A percentile compares a stretch with the other conserved stretches of the same genome.
Evolutionary conservation across 2,329 filamentous ascomycete genomes (phyloP).

Genomic region (Bipolaris gigantea): DNA sequence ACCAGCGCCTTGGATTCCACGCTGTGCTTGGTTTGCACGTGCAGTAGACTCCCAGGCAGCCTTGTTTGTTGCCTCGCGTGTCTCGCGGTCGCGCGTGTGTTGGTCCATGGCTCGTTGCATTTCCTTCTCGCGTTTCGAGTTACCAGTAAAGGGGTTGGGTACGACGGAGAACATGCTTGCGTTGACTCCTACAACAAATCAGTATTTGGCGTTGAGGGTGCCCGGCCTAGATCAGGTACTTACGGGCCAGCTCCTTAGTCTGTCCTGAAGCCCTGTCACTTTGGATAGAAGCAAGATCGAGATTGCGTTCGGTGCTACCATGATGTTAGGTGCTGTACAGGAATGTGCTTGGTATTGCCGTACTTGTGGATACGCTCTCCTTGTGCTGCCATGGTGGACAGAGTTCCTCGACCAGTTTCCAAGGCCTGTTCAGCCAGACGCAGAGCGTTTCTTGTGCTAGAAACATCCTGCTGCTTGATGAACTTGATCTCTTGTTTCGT

Average conservation of each 20-base stretch:
- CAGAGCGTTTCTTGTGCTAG: slow-evolving; percentile 67
- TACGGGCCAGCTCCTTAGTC: slow-evolving; percentile 75
- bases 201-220: background rate
- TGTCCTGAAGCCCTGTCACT: slow-evolving; percentile 79
- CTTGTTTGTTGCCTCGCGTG: slow-evolving; percentile 58
- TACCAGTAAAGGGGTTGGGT: slow-evolving; percentile 60
- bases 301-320: slow-evolving; percentile 64
- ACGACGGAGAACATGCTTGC: slow-evolving; percentile 88
- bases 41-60: slow-evolving; percentile 50
- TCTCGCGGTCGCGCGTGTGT: slow-evolving; percentile 59
- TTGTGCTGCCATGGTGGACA: slow-evolving; percentile 36
- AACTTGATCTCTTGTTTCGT: slow-evolving; percentile 74
- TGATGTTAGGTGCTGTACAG: slow-evolving; percentile 35
- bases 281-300: slow-evolving; percentile 78
- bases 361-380: slow-evolving; percentile 44
- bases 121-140: slow-evolving; percentile 60
- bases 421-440: slow-evolving; percentile 67
- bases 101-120: slow-evolving; percentile 64
- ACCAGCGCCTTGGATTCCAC: slow-evolving; percentile 17
- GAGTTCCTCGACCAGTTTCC: slow-evolving; percentile 62
- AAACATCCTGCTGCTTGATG: slow-evolving; percentile 72
- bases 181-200: slow-evolving; percentile 60
- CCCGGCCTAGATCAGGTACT: background rate
- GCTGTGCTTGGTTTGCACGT: slow-evolving; percentile 28
- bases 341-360: background rate